These are phyloP conservation scores for Blastocystis sp. DNA, from an alignment of 352 stramenopile species.

Conservation along the genomic window DNA sequence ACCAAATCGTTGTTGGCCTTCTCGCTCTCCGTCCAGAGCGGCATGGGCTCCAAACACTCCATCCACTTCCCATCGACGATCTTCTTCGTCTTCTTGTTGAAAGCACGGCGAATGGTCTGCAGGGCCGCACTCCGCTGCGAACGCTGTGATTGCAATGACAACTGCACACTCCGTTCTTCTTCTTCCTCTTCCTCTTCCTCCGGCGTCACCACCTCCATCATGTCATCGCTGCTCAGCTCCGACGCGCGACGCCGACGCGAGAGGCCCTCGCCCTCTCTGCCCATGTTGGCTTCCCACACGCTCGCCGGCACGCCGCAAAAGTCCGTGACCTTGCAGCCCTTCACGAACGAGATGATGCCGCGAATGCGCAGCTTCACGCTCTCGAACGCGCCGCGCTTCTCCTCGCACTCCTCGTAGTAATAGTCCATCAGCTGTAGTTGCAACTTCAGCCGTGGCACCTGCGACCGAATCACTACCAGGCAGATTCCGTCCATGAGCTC, in stretches of 20 bases:
- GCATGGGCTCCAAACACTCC: slow-evolving; percentile 59
- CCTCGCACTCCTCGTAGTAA: slow-evolving; percentile 43
- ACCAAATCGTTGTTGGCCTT: slow-evolving; percentile 53
- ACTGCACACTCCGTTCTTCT: not conserved
- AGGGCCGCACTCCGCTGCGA: not conserved
- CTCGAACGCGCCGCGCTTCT: slow-evolving; percentile 28
- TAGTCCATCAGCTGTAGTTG: slow-evolving; percentile 60
- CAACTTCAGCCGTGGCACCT: slow-evolving; percentile 46
- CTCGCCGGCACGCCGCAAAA: slow-evolving; percentile 4
- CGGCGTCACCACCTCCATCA: not conserved
- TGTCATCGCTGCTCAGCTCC: slow-evolving; percentile 56
- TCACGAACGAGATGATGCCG: slow-evolving; percentile 57
- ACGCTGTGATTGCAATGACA: not conserved
- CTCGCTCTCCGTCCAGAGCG: not conserved
- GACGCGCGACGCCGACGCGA: not conserved
- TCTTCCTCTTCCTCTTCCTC: not conserved
- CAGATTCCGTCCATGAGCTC: slow-evolving; percentile 62
- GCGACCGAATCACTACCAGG: slow-evolving; percentile 16
- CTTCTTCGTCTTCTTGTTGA: slow-evolving; percentile 66
- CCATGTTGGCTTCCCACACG: slow-evolving; percentile 45
- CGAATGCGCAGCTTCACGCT: slow-evolving; percentile 61
- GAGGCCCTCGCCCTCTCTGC: slow-evolving; percentile 1
- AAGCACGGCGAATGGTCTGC: slow-evolving; percentile 2
- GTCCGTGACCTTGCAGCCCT: slow-evolving; percentile 15
- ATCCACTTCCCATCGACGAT: slow-evolving; percentile 63